phyloP scores from a whole-genome alignment of 2,329 filamentous ascomycete species.

The Verticillium alfalfae region DNA sequence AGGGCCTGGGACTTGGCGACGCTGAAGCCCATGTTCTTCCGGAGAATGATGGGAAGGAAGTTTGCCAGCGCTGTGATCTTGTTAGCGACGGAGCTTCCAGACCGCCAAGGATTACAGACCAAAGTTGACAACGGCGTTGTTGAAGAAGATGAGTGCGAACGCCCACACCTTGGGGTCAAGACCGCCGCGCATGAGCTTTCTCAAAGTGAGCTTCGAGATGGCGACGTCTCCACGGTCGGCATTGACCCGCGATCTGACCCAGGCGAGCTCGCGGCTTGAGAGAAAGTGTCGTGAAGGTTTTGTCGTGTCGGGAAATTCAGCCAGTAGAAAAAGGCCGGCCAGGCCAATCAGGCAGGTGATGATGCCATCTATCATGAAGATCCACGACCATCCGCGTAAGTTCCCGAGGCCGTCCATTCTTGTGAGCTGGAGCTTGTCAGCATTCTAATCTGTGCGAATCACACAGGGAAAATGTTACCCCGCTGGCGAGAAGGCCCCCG shows the following conservation, averaged over 20 bases:
- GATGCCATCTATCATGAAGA: constrained; percentile 51
- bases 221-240: constrained; percentile 52
- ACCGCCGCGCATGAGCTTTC: constrained; percentile 39
- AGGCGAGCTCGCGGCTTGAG: constrained; percentile 39
- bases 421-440: constrained; percentile 34
- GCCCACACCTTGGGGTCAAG: constrained; percentile 56
- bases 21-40: constrained; percentile 56
- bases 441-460: not conserved
- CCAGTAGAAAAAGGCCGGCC: constrained; percentile 49
- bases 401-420: constrained; percentile 53
- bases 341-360: constrained; percentile 50
- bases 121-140: constrained; percentile 55
- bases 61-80: constrained; percentile 64
- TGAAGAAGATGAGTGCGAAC: constrained; percentile 56
- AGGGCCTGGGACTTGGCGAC: constrained; percentile 63
- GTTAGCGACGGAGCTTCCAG: not conserved
- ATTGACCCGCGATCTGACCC: constrained; percentile 48
- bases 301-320: constrained; percentile 58
- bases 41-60: constrained; percentile 72
- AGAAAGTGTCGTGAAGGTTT: constrained; percentile 48
- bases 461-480: constrained; percentile 18
- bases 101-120: not conserved
- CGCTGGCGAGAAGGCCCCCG: constrained; percentile 64
- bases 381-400: constrained; percentile 61
- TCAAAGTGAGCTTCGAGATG: constrained; percentile 44